Percentiles rank a stretch among this genome's conserved stretches.
Conservation (phyloP, 164 flowering plant species). For the Warburgia ugandensis region DNA sequence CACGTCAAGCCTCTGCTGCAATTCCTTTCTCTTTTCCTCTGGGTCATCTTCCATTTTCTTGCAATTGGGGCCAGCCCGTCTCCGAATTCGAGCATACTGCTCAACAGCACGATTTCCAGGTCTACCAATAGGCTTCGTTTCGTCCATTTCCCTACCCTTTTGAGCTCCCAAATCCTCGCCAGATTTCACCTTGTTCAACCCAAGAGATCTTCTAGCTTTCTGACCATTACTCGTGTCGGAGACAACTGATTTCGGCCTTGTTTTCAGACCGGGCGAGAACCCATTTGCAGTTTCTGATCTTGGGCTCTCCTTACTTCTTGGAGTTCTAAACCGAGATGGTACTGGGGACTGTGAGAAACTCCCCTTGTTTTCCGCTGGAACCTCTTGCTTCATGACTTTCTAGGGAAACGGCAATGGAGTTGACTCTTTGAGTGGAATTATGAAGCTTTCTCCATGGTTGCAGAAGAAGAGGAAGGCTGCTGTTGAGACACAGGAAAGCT, state of each 20-base stretch:
- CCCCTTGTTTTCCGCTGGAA: constrained; percentile 10
- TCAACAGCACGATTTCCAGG: constrained; percentile 20
- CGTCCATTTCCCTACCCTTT: constrained; percentile 24
- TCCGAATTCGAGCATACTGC: constrained; percentile 30
- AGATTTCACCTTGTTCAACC: constrained; percentile 26
- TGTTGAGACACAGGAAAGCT: not conserved
- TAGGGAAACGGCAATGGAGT: not conserved
- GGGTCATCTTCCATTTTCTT: constrained; percentile 23
- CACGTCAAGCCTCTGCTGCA: constrained; percentile 28
- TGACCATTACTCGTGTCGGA: constrained; percentile 9
- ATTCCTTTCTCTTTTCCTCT: constrained; percentile 24
- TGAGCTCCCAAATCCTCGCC: constrained; percentile 24
- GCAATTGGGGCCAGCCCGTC: constrained; percentile 10
- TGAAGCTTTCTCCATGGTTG: constrained; percentile 2
- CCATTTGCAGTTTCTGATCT: constrained; percentile 12
- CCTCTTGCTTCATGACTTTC: constrained; percentile 29
- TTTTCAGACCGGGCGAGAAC: constrained; percentile 16
- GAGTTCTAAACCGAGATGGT: constrained; percentile 21
- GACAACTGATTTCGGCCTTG: constrained; percentile 12
- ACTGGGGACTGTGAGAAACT: constrained; percentile 14
- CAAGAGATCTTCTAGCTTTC: constrained; percentile 24
- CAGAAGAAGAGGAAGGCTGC: not conserved
- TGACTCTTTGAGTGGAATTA: not conserved
- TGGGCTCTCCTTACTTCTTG: constrained; percentile 18
- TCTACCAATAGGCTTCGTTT: constrained; percentile 18